Evolutionary conservation across 352 stramenopile species (phyloP).

Genomic region (Nothophytophthora sp.): DNA sequence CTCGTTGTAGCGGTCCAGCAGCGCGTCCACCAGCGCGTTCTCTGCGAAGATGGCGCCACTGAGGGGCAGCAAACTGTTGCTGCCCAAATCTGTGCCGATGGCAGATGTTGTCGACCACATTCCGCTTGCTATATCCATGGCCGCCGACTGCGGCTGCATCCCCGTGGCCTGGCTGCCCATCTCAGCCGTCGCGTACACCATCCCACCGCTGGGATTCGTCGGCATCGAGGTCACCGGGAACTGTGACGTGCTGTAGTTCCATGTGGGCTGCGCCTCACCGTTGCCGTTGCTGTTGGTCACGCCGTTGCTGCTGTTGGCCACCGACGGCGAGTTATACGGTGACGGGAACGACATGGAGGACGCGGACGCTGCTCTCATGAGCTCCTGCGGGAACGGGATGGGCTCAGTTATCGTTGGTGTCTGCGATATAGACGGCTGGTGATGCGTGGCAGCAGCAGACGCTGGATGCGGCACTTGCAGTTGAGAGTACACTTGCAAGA

Average conservation of each 20-base stretch:
- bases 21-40: constrained; percentile 56
- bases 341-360: constrained; percentile 4
- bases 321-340: background rate
- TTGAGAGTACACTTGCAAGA: constrained; percentile 1
- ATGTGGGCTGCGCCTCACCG: constrained; percentile 2
- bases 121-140: constrained; percentile 8
- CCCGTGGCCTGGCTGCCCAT: constrained; percentile 15
- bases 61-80: constrained; percentile 23
- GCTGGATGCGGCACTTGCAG: background rate
- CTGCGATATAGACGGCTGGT: background rate
- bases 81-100: constrained; percentile 23
- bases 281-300: constrained; percentile 2
- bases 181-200: constrained; percentile 5
- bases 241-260: constrained; percentile 10
- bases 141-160: background rate
- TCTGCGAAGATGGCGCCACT: constrained; percentile 20
- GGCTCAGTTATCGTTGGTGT: constrained; percentile 18
- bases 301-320: constrained; percentile 5
- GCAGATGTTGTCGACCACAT: constrained; percentile 26
- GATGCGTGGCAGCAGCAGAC: background rate
- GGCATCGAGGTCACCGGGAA: constrained; percentile 8
- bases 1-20: constrained; percentile 57
- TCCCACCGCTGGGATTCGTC: constrained; percentile 2
- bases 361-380: constrained; percentile 1
- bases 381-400: constrained; percentile 19